A percentile compares a stretch with the other conserved stretches of the same genome.
These are phyloP conservation scores for Apiospora malaysiana DNA, from an alignment of 2,329 filamentous ascomycete genomes.

Conservation along the genomic window DNA sequence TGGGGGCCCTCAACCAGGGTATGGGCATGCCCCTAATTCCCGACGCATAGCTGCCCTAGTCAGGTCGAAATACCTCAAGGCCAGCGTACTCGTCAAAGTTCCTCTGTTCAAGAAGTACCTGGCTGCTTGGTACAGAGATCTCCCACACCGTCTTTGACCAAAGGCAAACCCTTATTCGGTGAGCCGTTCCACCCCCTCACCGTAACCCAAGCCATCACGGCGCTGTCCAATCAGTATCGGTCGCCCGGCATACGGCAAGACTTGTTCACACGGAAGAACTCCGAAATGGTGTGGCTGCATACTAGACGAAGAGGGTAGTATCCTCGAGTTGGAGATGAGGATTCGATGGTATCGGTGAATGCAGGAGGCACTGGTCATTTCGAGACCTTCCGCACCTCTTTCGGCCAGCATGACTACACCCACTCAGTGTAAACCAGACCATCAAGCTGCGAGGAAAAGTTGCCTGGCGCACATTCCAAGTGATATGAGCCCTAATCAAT, in stretches of 20 bases:
- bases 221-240: not conserved
- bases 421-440: not conserved
- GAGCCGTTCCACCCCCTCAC: not conserved
- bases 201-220: slow-evolving; percentile 8
- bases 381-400: not conserved
- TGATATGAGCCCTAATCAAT: not conserved
- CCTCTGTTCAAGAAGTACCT: not conserved
- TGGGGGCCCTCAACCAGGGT: not conserved
- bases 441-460: not conserved
- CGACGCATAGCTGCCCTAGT: slow-evolving; percentile 15
- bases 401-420: not conserved
- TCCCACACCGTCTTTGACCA: not conserved
- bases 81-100: not conserved
- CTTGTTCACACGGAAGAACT: not conserved
- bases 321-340: slow-evolving; percentile 7
- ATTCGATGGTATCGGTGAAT: not conserved
- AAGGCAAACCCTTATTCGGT: slow-evolving; percentile 1
- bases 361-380: not conserved
- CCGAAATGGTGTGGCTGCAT: not conserved
- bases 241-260: not conserved
- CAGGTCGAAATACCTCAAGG: slow-evolving; percentile 1
- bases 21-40: not conserved
- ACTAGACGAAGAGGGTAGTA: not conserved
- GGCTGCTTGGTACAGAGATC: slow-evolving; percentile 4
- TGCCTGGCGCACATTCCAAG: not conserved